Conservation (phyloP, 495 filamentous ascomycete genomes). For the Lophiostoma macrostomum region DNA sequence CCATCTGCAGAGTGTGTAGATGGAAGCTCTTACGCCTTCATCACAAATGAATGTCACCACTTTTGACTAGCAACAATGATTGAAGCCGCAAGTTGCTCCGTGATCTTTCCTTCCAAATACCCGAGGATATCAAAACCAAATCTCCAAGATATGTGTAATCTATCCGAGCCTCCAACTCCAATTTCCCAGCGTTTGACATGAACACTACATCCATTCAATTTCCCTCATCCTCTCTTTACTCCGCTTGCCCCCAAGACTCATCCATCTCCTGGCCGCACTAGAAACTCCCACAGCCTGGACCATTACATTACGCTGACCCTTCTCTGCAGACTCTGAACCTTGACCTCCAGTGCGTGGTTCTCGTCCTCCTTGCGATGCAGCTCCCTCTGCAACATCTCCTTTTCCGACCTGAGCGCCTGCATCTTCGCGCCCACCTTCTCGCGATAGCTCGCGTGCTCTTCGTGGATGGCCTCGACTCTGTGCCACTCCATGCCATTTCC, state of each 20-base stretch:
- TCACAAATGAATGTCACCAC: too few relatives aligned
- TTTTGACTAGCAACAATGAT: too few relatives aligned
- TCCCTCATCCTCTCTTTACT: slow-evolving; percentile 16
- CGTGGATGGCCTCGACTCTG: slow-evolving; percentile 30
- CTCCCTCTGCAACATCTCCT: slow-evolving; percentile 33
- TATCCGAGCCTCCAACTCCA: too few relatives aligned
- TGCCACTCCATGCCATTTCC: slow-evolving; percentile 8
- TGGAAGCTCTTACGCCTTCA: too few relatives aligned
- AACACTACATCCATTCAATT: slow-evolving; percentile 14
- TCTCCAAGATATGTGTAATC: too few relatives aligned
- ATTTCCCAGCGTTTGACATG: neutral
- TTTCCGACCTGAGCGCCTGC: slow-evolving; percentile 32
- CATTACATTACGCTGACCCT: slow-evolving; percentile 15
- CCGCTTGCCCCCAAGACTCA: slow-evolving; percentile 6
- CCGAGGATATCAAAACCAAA: slow-evolving; percentile 2
- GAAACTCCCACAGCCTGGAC: neutral
- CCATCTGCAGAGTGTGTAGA: too few relatives aligned
- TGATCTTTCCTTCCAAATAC: neutral
- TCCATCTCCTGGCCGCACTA: slow-evolving; percentile 11
- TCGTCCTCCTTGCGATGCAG: slow-evolving; percentile 35
- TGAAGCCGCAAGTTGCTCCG: neutral
- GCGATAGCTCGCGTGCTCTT: slow-evolving; percentile 27
- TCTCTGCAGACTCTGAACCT: slow-evolving; percentile 30
- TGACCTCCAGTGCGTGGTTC: slow-evolving; percentile 29
- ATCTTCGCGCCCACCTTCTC: slow-evolving; percentile 32